Evolutionary conservation across 129 eudicot genomes (phyloP).

Genomic region (Centrapalus pauciflorus): DNA sequence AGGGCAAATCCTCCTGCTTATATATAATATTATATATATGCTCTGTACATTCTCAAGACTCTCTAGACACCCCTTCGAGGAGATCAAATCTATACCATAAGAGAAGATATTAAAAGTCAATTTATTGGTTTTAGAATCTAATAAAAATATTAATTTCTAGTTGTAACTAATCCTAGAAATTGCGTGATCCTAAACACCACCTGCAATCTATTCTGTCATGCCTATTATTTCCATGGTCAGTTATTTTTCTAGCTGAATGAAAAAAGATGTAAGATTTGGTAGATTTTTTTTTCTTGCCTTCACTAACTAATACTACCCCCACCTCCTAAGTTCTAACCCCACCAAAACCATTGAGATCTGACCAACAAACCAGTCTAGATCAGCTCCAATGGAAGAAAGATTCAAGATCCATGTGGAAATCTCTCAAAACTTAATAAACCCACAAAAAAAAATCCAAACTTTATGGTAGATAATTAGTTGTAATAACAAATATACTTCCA

Average conservation of each 20-base stretch:
- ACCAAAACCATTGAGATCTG: conserved; percentile 19
- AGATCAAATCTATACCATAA: conserved; percentile 8
- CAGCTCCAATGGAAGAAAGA: background rate
- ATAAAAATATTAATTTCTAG: background rate
- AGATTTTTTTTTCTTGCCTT: background rate
- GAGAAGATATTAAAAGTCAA: background rate
- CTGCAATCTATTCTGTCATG: background rate
- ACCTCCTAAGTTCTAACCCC: background rate
- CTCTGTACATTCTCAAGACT: background rate
- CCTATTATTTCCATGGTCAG: background rate
- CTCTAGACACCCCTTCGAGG: background rate
- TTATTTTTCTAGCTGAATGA: background rate
- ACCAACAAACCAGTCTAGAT: conserved; percentile 9
- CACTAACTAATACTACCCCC: too few relatives aligned
- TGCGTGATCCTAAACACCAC: background rate
- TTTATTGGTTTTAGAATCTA: conserved; percentile 6
- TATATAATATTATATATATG: too few relatives aligned
- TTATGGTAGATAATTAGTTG: conserved; percentile 9
- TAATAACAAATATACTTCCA: conserved; percentile 6
- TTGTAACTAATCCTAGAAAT: background rate
- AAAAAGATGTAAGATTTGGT: background rate
- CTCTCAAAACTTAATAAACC: conserved; percentile 3
- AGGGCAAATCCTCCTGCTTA: too few relatives aligned
- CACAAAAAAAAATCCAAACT: conserved; percentile 11
- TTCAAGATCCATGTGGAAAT: background rate